Conservation (phyloP, 306 rosid genomes). For the Betula pendula region DNA sequence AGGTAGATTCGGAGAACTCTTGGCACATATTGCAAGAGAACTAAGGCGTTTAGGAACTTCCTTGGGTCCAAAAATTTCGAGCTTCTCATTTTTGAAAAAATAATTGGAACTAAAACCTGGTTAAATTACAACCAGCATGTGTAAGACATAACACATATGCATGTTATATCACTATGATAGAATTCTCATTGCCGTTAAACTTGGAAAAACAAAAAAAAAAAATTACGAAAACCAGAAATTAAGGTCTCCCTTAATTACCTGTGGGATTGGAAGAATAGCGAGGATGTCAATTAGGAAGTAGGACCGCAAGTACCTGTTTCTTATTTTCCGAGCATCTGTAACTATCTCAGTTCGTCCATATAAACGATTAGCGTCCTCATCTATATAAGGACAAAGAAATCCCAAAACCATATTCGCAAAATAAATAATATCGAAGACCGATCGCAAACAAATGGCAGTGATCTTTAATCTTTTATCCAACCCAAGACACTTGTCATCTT, state of each 20-base stretch:
- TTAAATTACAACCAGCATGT: slow-evolving; percentile 3
- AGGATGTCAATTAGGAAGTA: slow-evolving; percentile 84
- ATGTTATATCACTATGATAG: no score
- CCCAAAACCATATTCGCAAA: slow-evolving; percentile 76
- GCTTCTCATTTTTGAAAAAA: slow-evolving; percentile 61
- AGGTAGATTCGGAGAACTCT: slow-evolving; percentile 75
- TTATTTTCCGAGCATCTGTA: slow-evolving; percentile 80
- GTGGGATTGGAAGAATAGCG: no score
- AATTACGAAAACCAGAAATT: no score
- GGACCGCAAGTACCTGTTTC: slow-evolving; percentile 59
- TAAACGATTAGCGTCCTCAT: slow-evolving; percentile 66
- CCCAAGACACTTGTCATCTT: slow-evolving; percentile 59
- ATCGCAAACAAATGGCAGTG: slow-evolving; percentile 71
- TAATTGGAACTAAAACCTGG: slow-evolving; percentile 66
- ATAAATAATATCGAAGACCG: slow-evolving; percentile 76
- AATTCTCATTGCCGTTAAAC: no score
- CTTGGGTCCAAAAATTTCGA: slow-evolving; percentile 47
- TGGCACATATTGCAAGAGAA: slow-evolving; percentile 76
- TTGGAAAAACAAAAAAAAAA: no score
- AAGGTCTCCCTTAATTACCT: no score
- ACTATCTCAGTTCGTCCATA: slow-evolving; percentile 86
- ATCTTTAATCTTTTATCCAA: slow-evolving; percentile 67
- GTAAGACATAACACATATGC: no score
- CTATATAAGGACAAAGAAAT: no score
- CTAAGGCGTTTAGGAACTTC: slow-evolving; percentile 68